A percentile compares a stretch with the other conserved stretches of the same genome.
These are phyloP conservation scores for Solanum etuberosum DNA, from an alignment of 257 asterid species.

Conservation along the genomic window DNA sequence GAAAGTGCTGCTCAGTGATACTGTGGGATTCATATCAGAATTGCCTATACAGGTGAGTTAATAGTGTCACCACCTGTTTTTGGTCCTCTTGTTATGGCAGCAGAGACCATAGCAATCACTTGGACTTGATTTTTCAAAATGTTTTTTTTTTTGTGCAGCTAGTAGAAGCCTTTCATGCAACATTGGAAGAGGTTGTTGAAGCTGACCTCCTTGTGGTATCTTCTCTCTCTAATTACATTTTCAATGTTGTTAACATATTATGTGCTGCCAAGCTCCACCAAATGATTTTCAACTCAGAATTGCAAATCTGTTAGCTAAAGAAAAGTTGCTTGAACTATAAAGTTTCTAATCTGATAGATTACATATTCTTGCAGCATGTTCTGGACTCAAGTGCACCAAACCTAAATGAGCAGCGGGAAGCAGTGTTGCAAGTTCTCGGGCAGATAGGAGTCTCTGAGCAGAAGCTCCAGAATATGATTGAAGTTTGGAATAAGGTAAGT, in stretches of 20 bases:
- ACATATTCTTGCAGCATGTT: constrained; percentile 57
- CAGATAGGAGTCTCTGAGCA: constrained; percentile 68
- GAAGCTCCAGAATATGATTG: constrained; percentile 86
- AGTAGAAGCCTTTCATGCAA: constrained; percentile 95
- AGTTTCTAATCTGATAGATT: background rate
- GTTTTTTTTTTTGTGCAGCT: constrained; percentile 35
- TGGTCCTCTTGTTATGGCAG: background rate
- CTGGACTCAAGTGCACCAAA: constrained; percentile 83
- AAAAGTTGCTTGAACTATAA: background rate
- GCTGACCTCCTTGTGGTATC: constrained; percentile 98
- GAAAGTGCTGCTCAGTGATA: constrained; percentile 89
- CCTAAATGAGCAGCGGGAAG: constrained; percentile 59
- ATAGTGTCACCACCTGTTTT: background rate
- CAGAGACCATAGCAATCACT: background rate
- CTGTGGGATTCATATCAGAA: constrained; percentile 95
- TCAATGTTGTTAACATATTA: background rate
- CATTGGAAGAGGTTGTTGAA: constrained; percentile 93
- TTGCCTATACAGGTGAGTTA: constrained; percentile 79
- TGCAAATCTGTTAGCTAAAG: background rate
- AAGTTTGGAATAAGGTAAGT: constrained; percentile 87
- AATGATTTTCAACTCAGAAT: background rate
- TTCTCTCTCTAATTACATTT: background rate
- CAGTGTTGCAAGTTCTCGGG: constrained; percentile 77
- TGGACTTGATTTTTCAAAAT: background rate
- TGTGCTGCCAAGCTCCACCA: background rate